Evolutionary conservation across 208 protist genomes (phyloP).

Genomic region (Acanthamoeba healyi): DNA sequence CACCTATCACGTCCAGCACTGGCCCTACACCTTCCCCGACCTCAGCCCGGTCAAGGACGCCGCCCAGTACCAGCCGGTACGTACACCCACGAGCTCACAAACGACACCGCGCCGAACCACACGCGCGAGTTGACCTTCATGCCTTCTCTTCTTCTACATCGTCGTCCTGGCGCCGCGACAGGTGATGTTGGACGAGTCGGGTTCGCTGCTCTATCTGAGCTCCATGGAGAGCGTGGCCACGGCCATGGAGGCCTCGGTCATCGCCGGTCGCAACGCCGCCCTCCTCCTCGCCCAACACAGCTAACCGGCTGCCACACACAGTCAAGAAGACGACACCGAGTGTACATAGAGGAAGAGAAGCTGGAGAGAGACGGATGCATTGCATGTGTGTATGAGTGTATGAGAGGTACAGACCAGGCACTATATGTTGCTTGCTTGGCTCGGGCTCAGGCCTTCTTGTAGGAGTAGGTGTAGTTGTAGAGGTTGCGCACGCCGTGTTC

Average conservation of each 20-base stretch:
- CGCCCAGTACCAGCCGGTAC: conserved; percentile 26
- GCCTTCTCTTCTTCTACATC: background rate
- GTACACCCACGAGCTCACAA: too few relatives aligned
- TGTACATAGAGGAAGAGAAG: too few relatives aligned
- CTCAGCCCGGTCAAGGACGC: conserved; percentile 7
- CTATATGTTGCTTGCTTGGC: background rate
- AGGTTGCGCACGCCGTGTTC: conserved; percentile 51
- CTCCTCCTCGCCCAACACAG: conserved; percentile 13
- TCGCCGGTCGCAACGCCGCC: conserved; percentile 39
- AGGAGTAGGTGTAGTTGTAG: conserved; percentile 67
- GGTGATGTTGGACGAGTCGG: conserved; percentile 48
- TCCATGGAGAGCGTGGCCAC: conserved; percentile 54
- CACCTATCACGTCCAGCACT: conserved; percentile 46
- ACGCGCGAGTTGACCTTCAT: background rate
- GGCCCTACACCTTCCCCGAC: conserved; percentile 65
- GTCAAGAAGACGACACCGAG: background rate
- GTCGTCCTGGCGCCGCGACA: background rate
- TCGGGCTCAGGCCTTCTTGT: conserved; percentile 44
- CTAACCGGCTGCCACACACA: too few relatives aligned
- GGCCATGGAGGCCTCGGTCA: conserved; percentile 60
- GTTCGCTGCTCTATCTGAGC: conserved; percentile 39
- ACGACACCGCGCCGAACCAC: too few relatives aligned
- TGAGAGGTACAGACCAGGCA: background rate
- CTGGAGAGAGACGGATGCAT: too few relatives aligned
- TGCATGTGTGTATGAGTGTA: background rate